Evolutionary conservation across 2,329 filamentous ascomycete species (phyloP).

Genomic region (Paraphoma chrysanthemicola): DNA sequence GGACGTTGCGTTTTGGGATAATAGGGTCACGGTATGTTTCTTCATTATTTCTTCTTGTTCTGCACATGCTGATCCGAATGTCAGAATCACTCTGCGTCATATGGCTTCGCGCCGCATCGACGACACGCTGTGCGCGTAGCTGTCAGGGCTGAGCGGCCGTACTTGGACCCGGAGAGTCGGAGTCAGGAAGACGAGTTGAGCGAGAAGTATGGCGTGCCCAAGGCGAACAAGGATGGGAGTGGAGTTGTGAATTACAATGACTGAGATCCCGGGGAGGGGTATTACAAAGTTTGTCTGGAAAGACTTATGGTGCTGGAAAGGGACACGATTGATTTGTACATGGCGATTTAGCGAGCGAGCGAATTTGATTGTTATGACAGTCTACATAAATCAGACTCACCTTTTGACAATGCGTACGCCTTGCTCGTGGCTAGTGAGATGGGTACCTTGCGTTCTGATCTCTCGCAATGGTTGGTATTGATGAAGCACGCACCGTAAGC

Average conservation of each 20-base stretch:
- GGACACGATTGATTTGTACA: background rate
- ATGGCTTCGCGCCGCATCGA: conserved; percentile 64
- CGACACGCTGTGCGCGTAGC: conserved; percentile 62
- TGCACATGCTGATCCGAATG: background rate
- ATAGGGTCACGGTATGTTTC: conserved; percentile 58
- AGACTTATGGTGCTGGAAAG: background rate
- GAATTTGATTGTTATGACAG: background rate
- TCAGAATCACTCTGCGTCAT: conserved; percentile 62
- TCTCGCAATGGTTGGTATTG: too few relatives aligned
- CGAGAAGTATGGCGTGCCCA: conserved; percentile 56
- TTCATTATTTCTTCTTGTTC: background rate
- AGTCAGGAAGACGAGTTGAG: conserved; percentile 63
- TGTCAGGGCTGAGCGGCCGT: conserved; percentile 56
- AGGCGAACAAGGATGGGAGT: conserved; percentile 63
- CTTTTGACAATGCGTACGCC: too few relatives aligned
- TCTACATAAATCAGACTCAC: too few relatives aligned
- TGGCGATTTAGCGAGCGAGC: background rate
- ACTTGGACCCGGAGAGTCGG: conserved; percentile 53
- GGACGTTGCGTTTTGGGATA: conserved; percentile 75
- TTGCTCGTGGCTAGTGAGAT: too few relatives aligned
- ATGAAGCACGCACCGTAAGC: too few relatives aligned
- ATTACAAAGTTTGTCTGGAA: background rate
- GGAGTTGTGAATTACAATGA: conserved; percentile 66
- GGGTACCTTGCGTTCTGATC: too few relatives aligned
- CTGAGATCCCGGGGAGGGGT: conserved; percentile 8